Evolutionary conservation across 495 filamentous ascomycete species (phyloP).

Genomic region (Hypoxylon trugodes): DNA sequence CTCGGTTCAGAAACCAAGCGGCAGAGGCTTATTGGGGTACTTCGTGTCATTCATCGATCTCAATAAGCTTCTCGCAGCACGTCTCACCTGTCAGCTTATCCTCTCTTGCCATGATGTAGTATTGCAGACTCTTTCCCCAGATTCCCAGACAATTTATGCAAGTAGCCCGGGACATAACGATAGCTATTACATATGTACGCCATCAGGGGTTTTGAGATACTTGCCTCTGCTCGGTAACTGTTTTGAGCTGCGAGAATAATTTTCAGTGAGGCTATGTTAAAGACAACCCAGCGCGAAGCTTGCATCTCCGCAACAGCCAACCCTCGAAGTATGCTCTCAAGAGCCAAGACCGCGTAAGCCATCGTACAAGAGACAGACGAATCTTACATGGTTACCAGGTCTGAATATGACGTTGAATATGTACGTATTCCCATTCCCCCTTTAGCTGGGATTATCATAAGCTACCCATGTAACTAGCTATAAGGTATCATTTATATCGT

Average conservation of each 20-base stretch:
- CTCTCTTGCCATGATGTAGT: constrained; percentile 1
- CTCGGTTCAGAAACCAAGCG: no score
- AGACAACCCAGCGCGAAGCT: neutral
- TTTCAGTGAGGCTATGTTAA: neutral
- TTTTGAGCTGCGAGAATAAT: neutral
- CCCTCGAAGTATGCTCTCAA: neutral
- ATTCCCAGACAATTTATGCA: constrained; percentile 29
- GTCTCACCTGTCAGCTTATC: constrained; percentile 2
- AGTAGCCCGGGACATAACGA: constrained; percentile 12
- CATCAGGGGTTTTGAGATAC: constrained; percentile 1
- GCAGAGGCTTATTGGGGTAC: no score
- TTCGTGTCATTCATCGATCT: constrained; percentile 6
- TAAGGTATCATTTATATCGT: neutral
- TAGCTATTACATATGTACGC: neutral
- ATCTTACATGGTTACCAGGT: neutral
- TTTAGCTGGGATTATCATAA: neutral
- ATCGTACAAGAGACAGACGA: neutral
- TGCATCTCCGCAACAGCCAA: neutral
- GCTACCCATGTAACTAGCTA: neutral
- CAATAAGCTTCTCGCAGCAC: neutral
- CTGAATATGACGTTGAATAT: no score
- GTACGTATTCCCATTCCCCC: no score
- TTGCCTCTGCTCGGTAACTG: constrained; percentile 17
- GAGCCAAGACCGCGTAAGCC: neutral
- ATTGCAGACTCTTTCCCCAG: constrained; percentile 19